phyloP scores from a whole-genome alignment of 331 rosid genomes.

The Acacia pycnantha region DNA sequence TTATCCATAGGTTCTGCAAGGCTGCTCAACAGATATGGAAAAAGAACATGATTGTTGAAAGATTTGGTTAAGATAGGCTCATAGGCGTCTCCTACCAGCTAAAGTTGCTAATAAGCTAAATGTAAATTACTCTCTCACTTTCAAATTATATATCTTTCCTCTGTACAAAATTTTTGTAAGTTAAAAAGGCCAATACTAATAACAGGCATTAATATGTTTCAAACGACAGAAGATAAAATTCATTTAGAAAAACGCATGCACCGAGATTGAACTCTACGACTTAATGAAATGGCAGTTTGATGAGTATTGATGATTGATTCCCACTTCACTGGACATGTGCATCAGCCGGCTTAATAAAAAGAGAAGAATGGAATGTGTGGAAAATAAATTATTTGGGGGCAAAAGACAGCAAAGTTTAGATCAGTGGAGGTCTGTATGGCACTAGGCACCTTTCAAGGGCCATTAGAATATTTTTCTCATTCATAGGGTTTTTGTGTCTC shows the following conservation, averaged over 20 bases:
- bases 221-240: not conserved
- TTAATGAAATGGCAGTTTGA: conserved; percentile 4
- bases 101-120: not conserved
- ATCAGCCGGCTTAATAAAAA: not conserved
- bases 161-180: not conserved
- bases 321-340: not conserved
- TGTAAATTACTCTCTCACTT: not conserved
- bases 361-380: not conserved
- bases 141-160: not conserved
- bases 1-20: conserved; percentile 84
- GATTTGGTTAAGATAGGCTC: conserved; percentile 10
- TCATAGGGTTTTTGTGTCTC: not conserved
- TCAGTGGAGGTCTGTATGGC: not conserved
- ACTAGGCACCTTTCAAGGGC: not conserved
- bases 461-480: not conserved
- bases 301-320: not conserved
- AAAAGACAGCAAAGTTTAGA: not conserved
- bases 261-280: conserved; percentile 13
- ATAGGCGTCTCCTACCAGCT: not conserved
- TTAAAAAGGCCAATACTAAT: too few species aligned
- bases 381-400: not conserved
- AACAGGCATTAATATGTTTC: not conserved
- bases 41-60: conserved; percentile 17
- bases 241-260: conserved; percentile 5
- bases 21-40: conserved; percentile 41